These are phyloP conservation scores for Pestalotiopsis fici DNA, from an alignment of 2,329 filamentous ascomycete species.

Conservation along the genomic window DNA sequence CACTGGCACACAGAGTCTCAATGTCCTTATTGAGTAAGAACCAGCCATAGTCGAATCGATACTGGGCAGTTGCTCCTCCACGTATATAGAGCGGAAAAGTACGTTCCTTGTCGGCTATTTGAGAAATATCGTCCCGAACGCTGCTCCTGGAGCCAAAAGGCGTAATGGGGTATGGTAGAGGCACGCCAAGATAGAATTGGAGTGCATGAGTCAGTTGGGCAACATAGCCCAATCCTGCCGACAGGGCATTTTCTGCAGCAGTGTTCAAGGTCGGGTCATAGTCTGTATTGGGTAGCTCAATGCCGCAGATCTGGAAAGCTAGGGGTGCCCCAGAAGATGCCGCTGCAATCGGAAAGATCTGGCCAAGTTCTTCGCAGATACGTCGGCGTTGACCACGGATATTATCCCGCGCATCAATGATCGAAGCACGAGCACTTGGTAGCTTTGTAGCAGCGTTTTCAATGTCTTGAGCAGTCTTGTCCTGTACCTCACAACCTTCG, in stretches of 20 bases:
- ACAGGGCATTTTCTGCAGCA: slow-evolving; percentile 69
- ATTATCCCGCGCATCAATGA: slow-evolving; percentile 60
- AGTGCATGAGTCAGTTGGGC: slow-evolving; percentile 74
- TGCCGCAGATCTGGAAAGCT: slow-evolving; percentile 78
- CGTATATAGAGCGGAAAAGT: slow-evolving; percentile 79
- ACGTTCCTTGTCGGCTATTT: slow-evolving; percentile 46
- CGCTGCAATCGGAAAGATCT: slow-evolving; percentile 80
- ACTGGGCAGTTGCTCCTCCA: slow-evolving; percentile 69
- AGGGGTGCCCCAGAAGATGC: slow-evolving; percentile 58
- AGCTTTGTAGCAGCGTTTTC: slow-evolving; percentile 62
- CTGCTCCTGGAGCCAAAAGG: slow-evolving; percentile 70
- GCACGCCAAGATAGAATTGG: slow-evolving; percentile 78
- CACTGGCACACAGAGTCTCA: slow-evolving; percentile 64
- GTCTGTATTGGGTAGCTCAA: slow-evolving; percentile 78
- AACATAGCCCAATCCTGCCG: slow-evolving; percentile 80
- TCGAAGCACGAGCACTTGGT: slow-evolving; percentile 51
- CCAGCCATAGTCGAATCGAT: slow-evolving; percentile 93
- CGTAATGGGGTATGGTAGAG: slow-evolving; percentile 78
- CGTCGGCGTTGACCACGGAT: slow-evolving; percentile 86
- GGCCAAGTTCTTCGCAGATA: slow-evolving; percentile 79
- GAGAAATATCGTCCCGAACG: slow-evolving; percentile 65
- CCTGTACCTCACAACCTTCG: slow-evolving; percentile 61
- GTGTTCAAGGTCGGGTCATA: slow-evolving; percentile 55
- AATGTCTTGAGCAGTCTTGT: slow-evolving; percentile 61
- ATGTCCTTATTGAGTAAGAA: slow-evolving; percentile 98